Evolutionary conservation across 257 asterid genomes (phyloP).

Genomic region (Leonotis leonurus): DNA sequence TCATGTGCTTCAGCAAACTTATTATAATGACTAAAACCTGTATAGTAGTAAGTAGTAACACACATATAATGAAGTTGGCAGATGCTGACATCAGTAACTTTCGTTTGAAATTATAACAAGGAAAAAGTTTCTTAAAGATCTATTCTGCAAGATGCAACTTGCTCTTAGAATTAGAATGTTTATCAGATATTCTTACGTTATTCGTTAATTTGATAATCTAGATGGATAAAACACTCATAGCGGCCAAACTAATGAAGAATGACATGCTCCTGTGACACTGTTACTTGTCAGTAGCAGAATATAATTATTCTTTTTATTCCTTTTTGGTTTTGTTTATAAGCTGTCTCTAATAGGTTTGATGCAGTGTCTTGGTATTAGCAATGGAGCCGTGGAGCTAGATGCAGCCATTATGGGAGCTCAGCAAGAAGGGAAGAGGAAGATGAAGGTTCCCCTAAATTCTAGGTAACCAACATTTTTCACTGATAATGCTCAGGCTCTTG

Average conservation of each 20-base stretch:
- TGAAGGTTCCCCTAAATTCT: conserved; percentile 89
- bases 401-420: conserved; percentile 81
- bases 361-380: conserved; percentile 83
- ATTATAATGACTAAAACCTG: not conserved
- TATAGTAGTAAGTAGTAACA: too few species aligned
- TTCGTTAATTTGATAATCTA: conserved; percentile 8
- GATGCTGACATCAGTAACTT: conserved; percentile 4
- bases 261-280: not conserved
- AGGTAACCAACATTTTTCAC: conserved; percentile 38
- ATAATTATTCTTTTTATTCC: conserved; percentile 4
- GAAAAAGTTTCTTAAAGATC: conserved; percentile 3
- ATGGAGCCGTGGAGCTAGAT: conserved; percentile 94
- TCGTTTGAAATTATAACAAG: not conserved
- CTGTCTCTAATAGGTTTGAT: conserved; percentile 43
- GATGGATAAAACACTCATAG: conserved; percentile 3
- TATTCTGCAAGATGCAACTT: conserved; percentile 3
- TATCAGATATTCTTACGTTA: conserved; percentile 3
- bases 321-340: conserved; percentile 29
- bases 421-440: conserved; percentile 86
- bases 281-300: not conserved
- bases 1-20: not conserved
- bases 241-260: not conserved
- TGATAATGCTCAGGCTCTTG: not conserved
- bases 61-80: not conserved
- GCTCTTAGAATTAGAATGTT: conserved; percentile 1